Base-by-base conservation (phyloP, 495 filamentous ascomycete genomes). In the Barbatosphaeria neglecta region DNA sequence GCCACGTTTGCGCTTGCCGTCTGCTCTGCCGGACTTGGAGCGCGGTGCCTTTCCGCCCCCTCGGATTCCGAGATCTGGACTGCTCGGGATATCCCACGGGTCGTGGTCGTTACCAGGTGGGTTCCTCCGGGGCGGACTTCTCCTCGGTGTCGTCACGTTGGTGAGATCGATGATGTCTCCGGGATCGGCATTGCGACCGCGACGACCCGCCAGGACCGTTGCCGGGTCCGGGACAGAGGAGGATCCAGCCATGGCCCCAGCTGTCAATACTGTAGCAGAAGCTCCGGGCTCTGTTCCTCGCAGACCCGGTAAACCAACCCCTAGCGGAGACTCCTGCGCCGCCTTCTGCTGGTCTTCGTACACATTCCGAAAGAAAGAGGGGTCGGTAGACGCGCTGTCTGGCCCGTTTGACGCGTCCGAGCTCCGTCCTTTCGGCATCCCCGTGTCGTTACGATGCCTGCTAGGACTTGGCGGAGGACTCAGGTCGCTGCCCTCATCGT, bases 401-500 rank as follows among this genome's bases (percentile, higher is more conserved):
- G 37, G 45, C 15, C 20, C 33, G 19, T 39, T 46, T 9, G 45
- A 20, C 33, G 33, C 19, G 19, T 23, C 39, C 3, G 22, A 23
- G 10, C 22, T 41, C 7, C 18, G 19, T 6, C 5, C 20, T 1
- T 41, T 23, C 3, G 20, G 15, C n/a, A n/a, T n/a, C n/a, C n/a
- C n/a, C 4, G 39, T 10, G 6, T 22, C 13, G 1, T 11, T n/a
- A n/a, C 20, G 4, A 6, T 41, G 39, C 2, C 5, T 22, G 5
- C 5, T 6, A 4, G 39, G 39, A 22, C 39, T 41, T 1, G 10
- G 37, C 2, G 20, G 1, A 17, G 45, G 35, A 22, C 45, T 46
- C 17, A 40, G 17, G 18, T 40, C 45, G 35, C 35, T 40, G n/a
- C 45, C 45, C 23, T 46, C 45, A 16, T 46, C 45, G 22, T 46